These are phyloP conservation scores for Hordeum marinum DNA, from an alignment of 176 grass and related monocot genomes.

Conservation along the genomic window DNA sequence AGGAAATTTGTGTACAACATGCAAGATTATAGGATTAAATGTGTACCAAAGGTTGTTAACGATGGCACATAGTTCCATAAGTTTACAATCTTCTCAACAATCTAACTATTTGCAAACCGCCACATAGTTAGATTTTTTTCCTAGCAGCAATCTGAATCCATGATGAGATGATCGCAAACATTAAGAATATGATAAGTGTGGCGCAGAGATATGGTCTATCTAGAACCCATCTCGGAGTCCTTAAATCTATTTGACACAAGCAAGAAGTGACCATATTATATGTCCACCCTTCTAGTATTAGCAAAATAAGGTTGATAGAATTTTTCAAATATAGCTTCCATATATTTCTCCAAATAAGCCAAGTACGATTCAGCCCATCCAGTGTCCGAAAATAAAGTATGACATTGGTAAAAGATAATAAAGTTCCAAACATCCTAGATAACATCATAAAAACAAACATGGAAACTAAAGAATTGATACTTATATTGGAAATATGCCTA, in stretches of 20 bases:
- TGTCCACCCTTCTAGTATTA: conserved; percentile 40
- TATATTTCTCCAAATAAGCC: conserved; percentile 65
- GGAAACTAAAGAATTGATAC: too few species aligned
- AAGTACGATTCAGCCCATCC: conserved; percentile 70
- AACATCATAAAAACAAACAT: conserved; percentile 62
- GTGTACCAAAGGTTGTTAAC: too few species aligned
- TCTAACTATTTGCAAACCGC: neutral
- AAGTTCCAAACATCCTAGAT: conserved; percentile 78
- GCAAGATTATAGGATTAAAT: too few species aligned
- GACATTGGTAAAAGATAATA: conserved; percentile 74
- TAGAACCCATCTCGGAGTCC: too few species aligned
- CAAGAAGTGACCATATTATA: conserved; percentile 18
- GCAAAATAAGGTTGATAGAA: conserved; percentile 27
- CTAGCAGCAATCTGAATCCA: neutral
- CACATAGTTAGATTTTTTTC: neutral
- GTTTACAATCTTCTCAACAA: neutral
- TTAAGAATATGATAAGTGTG: neutral
- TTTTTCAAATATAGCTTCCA: conserved; percentile 62
- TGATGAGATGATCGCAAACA: neutral
- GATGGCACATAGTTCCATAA: neutral
- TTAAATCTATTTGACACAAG: neutral
- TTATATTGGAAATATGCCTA: too few species aligned
- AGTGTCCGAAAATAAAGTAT: conserved; percentile 73
- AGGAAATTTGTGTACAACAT: too few species aligned
- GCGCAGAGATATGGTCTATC: too few species aligned